Evolutionary conservation across 75 land plant genomes (phyloP), one percentile per base, ranked within the genome.

Genomic region (Azolla pinnata): DNA sequence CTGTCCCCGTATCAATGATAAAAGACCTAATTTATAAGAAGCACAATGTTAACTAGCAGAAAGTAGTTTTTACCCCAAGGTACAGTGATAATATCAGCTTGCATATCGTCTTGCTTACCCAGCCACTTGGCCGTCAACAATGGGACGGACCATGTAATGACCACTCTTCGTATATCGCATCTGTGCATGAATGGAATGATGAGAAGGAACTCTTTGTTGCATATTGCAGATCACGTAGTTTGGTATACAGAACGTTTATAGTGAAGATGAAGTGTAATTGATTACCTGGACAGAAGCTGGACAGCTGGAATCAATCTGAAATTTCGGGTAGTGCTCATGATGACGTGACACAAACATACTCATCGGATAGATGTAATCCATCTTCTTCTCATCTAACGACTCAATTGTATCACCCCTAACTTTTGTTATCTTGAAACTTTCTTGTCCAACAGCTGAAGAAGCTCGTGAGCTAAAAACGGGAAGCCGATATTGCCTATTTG

Each of bases 51-150:
- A 50, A 55, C 52, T 52, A 61, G 17, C 63, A 63, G 28, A 3
- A 7, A 52, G 54, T 20, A 14, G 9, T 12, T 42, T 42, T 20
- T 12, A 20, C 54, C 19, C 20, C 10, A 10, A 30, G 31, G 19
- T 14, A n/a, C 4, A 63, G 0, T 33, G 19, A 50, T 29, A n/a
- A 26, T 23, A 1, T 26, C 7, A 59, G 29, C 52, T 47, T 30
- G n/a, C 7, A 54, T 31, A 65, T 44, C 24, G 9, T 7, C 5
- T 18, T 31, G 48, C 67, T 2, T 66, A 73, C 75, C 75, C 75
- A 57, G 68, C 68, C 31, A 61, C 64, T 51, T 60, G 55, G 21
- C 75, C 75, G 61, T 73, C 69, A 61, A 73, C 56, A 47, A 73
- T 63, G 5, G 75, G 75, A 10, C 70, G 75, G 27, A 73, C 75